These are phyloP conservation scores for Psilocybe tampanensis DNA, from an alignment of 768 basidiomycete species.

Conservation along the genomic window DNA sequence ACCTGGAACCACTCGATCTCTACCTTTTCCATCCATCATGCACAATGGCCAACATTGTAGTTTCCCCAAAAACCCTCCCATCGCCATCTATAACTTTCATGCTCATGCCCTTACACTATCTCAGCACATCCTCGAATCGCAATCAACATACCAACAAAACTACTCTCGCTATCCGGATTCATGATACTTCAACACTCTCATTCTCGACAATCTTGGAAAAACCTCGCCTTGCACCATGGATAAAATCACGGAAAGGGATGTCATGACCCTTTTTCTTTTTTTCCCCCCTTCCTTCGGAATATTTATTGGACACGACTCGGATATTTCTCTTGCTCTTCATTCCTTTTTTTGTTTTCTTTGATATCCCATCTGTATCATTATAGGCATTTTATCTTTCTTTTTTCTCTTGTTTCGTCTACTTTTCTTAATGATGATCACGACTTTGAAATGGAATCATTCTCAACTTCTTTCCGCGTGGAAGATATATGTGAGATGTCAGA, in stretches of 20 bases:
- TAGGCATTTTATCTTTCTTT: not conserved
- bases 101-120: too few relatives aligned
- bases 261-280: not conserved
- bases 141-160: not conserved
- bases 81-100: too few relatives aligned
- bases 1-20: too few relatives aligned
- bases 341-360: not conserved
- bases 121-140: too few relatives aligned
- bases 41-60: too few relatives aligned
- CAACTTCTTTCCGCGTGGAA: not conserved
- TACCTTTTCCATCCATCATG: too few relatives aligned
- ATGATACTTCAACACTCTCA: not conserved
- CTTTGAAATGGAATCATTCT: not conserved
- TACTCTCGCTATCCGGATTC: not conserved
- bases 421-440: not conserved
- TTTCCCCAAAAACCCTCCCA: too few relatives aligned
- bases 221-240: not conserved
- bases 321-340: not conserved
- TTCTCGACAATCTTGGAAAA: not conserved
- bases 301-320: not conserved
- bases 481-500: not conserved
- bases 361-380: not conserved
- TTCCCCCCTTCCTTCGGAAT: not conserved
- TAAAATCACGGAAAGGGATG: not conserved
- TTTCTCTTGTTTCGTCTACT: not conserved